These are phyloP conservation scores for Austroboletus festivus DNA, from an alignment of 768 basidiomycete species.

Conservation along the genomic window DNA sequence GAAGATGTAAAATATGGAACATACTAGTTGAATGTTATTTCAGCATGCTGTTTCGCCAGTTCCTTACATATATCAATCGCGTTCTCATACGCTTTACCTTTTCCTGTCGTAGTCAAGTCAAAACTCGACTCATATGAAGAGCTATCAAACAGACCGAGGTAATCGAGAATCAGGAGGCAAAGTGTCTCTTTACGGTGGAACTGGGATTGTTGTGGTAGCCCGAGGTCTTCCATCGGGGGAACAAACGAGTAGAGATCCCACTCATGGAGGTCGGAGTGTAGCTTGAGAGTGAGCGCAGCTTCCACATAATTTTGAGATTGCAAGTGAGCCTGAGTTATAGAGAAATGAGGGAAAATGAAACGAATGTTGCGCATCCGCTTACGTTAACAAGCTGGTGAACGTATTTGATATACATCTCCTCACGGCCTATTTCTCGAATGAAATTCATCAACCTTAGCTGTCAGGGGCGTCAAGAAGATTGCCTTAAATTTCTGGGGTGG, in stretches of 20 bases:
- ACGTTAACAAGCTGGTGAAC: conserved; percentile 93
- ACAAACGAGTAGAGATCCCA: conserved; percentile 85
- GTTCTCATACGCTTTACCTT: conserved; percentile 96
- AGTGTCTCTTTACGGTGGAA: conserved; percentile 94
- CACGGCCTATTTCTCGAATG: conserved; percentile 84
- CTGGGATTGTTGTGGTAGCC: conserved; percentile 87
- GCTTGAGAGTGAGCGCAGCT: conserved; percentile 87
- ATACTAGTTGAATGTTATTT: conserved; percentile 89
- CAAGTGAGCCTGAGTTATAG: conserved; percentile 64
- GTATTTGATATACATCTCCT: conserved; percentile 95
- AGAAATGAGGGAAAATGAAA: conserved; percentile 12
- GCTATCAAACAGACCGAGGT: conserved; percentile 58
- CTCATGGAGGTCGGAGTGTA: conserved; percentile 90
- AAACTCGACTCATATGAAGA: not conserved
- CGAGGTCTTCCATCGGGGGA: conserved; percentile 85
- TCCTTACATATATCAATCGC: conserved; percentile 94
- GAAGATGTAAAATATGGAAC: conserved; percentile 24
- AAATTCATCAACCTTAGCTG: conserved; percentile 91
- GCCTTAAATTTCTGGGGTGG: not conserved
- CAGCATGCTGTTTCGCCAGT: conserved; percentile 81
- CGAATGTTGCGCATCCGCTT: conserved; percentile 22
- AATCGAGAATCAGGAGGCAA: conserved; percentile 88
- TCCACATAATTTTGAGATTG: conserved; percentile 90
- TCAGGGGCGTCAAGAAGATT: conserved; percentile 8
- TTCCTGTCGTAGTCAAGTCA: conserved; percentile 47